Evolutionary conservation across 2,329 filamentous ascomycete species (phyloP).

Genomic region (Sclerotinia nivalis): DNA sequence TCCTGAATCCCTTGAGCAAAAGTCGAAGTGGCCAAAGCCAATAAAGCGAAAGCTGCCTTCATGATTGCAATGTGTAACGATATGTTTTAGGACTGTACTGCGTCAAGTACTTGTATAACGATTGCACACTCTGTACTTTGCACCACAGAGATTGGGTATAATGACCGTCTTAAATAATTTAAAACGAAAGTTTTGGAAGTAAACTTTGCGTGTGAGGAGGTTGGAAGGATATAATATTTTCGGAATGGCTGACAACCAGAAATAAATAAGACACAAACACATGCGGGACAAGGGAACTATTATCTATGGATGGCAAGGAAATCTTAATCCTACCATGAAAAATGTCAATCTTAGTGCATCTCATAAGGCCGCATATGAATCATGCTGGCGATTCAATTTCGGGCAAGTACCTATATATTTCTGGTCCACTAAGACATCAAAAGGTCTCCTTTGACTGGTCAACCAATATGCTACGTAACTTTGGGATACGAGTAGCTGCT

Average conservation of each 20-base stretch:
- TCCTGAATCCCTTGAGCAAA: slow-evolving; percentile 20
- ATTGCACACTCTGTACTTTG: slow-evolving; percentile 16
- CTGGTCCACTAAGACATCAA: slow-evolving; percentile 11
- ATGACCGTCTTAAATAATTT: slow-evolving; percentile 19
- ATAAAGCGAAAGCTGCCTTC: slow-evolving; percentile 17
- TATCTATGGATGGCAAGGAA: slow-evolving; percentile 11
- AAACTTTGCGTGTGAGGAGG: slow-evolving; percentile 6
- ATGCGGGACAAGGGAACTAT: slow-evolving; percentile 14
- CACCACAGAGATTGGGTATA: slow-evolving; percentile 19
- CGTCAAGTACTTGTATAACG: slow-evolving; percentile 11
- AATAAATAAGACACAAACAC: slow-evolving; percentile 21
- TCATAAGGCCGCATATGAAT: slow-evolving; percentile 11
- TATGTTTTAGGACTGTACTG: background rate
- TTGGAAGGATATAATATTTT: slow-evolving; percentile 12
- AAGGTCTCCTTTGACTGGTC: slow-evolving; percentile 8
- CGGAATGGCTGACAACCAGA: slow-evolving; percentile 3
- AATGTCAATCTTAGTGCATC: slow-evolving; percentile 5
- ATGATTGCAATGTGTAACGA: slow-evolving; percentile 16
- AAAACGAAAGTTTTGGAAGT: background rate
- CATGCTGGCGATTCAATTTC: slow-evolving; percentile 17
- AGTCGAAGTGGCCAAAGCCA: slow-evolving; percentile 23
- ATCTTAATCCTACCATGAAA: background rate
- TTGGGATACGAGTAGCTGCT: background rate
- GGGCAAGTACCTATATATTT: slow-evolving; percentile 13
- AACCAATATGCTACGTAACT: slow-evolving; percentile 11